A percentile compares a stretch with the other conserved stretches of the same genome.
Conservation (phyloP, 768 basidiomycete species). For the Tremella yokohamensis region DNA sequence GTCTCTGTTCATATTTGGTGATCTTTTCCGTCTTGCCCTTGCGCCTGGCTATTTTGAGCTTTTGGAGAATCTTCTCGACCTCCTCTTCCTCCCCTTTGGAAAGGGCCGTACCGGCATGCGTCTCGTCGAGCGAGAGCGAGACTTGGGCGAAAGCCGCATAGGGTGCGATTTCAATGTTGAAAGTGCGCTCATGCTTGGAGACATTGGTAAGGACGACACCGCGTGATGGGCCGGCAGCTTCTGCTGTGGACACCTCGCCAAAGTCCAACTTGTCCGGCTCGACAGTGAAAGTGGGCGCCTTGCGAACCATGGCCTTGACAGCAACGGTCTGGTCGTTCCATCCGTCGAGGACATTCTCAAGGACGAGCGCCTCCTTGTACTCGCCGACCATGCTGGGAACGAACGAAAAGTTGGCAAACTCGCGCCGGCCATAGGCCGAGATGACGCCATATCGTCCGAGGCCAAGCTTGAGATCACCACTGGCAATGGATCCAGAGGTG, state of each 20-base stretch:
- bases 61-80: conserved; percentile 45
- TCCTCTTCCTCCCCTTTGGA: conserved; percentile 46
- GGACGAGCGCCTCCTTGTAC: conserved; percentile 44
- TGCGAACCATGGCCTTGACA: conserved; percentile 48
- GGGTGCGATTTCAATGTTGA: conserved; percentile 29
- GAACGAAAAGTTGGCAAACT: conserved; percentile 46
- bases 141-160: conserved; percentile 9
- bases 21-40: conserved; percentile 48
- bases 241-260: conserved; percentile 12
- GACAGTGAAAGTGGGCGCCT: conserved; percentile 43
- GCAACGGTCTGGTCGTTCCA: conserved; percentile 42
- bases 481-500: conserved; percentile 46
- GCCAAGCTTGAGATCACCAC: conserved; percentile 46
- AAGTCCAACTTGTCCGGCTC: conserved; percentile 35
- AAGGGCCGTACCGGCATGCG: conserved; percentile 34
- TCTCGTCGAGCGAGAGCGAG: conserved; percentile 29
- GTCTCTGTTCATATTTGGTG: conserved; percentile 40
- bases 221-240: neutral
- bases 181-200: conserved; percentile 40
- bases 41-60: conserved; percentile 46
- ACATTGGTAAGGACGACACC: conserved; percentile 35
- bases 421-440: conserved; percentile 43
- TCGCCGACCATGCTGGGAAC: conserved; percentile 44
- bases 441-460: conserved; percentile 48
- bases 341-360: conserved; percentile 46